Conservation (phyloP, 2,329 filamentous ascomycete genomes). For the Claviceps arundinis region DNA sequence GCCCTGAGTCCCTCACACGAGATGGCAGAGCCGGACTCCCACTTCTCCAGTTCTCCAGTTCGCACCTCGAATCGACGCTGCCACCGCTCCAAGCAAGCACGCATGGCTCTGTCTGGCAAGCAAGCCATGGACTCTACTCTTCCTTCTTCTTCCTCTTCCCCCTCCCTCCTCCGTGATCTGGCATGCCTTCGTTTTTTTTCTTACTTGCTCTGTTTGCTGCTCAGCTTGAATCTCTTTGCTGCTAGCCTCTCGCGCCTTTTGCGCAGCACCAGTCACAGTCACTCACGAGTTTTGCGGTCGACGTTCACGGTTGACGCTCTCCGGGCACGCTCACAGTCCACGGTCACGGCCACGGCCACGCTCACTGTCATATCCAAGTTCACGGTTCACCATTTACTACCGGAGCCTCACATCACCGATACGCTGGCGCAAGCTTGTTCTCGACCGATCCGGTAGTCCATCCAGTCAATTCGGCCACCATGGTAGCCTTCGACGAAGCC, state of each 20-base stretch:
- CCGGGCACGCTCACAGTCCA: no score
- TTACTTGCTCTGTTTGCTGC: not conserved
- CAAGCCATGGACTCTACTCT: no score
- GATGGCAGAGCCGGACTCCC: not conserved
- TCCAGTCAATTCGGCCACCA: conserved; percentile 2
- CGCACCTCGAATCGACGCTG: not conserved
- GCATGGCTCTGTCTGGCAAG: not conserved
- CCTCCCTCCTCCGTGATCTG: not conserved
- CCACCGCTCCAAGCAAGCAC: not conserved
- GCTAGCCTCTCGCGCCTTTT: not conserved
- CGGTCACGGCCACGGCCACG: not conserved
- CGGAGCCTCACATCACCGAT: not conserved
- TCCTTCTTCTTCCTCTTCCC: not conserved
- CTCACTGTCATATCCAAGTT: no score
- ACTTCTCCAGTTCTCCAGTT: no score
- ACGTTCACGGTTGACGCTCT: no score
- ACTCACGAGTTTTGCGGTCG: not conserved
- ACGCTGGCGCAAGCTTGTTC: not conserved
- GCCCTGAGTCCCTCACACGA: not conserved
- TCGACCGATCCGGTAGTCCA: not conserved
- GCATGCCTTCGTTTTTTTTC: not conserved
- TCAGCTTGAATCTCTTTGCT: not conserved
- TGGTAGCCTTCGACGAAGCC: conserved; percentile 12
- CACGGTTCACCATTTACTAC: no score
- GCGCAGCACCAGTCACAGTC: not conserved